Percentiles rank a stretch among this genome's conserved stretches.
phyloP scores from a whole-genome alignment of 192 early-diverging fungal species.

The Coemansia sp. region DNA sequence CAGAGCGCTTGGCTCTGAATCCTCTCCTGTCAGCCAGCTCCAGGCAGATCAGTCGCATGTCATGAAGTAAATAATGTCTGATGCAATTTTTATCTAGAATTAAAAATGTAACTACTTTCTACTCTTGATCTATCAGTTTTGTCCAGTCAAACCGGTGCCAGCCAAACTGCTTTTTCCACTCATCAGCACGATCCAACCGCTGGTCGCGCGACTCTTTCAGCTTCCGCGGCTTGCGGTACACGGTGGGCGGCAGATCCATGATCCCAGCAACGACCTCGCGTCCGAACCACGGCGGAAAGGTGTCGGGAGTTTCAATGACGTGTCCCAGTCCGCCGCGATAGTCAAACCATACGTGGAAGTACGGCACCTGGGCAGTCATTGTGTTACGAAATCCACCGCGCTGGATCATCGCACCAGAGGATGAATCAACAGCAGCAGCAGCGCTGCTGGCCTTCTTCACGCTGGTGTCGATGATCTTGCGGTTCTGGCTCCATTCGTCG shows the following conservation, averaged over 20 bases:
- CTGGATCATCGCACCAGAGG: constrained; percentile 12
- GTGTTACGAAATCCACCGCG: constrained; percentile 70
- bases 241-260: constrained; percentile 74
- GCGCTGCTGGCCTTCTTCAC: constrained; percentile 45
- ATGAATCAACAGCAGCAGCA: too few species aligned
- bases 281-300: constrained; percentile 86
- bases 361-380: constrained; percentile 82
- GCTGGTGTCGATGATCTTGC: constrained; percentile 71
- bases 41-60: background rate
- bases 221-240: constrained; percentile 70
- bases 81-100: background rate
- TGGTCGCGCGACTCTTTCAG: constrained; percentile 56
- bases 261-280: constrained; percentile 83
- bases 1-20: background rate
- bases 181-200: constrained; percentile 51
- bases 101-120: background rate
- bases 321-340: constrained; percentile 88
- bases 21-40: background rate
- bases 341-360: constrained; percentile 97
- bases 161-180: constrained; percentile 58
- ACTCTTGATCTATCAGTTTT: constrained; percentile 20
- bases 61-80: background rate
- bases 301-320: constrained; percentile 88
- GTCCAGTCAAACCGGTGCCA: constrained; percentile 93
- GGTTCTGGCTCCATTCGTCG: constrained; percentile 91